Evolutionary conservation across 2,329 filamentous ascomycete species (phyloP).

Genomic region (Pseudocercospora eumusae): DNA sequence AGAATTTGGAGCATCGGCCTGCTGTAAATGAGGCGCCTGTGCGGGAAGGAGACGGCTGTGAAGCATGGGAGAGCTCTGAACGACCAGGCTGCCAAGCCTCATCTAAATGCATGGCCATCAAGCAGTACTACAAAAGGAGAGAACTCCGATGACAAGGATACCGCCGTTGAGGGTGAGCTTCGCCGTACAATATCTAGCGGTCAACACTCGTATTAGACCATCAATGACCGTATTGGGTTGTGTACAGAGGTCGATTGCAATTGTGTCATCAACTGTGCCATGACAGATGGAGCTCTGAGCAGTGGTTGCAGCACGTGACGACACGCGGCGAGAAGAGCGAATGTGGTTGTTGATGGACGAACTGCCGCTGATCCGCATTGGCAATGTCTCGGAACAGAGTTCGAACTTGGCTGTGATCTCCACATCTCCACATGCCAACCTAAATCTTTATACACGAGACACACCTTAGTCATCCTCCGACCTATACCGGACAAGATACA

Average conservation of each 20-base stretch:
- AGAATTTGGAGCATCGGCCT: no score
- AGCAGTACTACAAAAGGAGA: neutral
- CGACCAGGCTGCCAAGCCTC: neutral
- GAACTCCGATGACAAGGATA: neutral
- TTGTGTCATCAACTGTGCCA: neutral
- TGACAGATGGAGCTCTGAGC: neutral
- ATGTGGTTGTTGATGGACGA: neutral
- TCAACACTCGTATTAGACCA: slow-evolving; percentile 48
- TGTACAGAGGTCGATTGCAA: neutral
- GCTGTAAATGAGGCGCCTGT: no score
- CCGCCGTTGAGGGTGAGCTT: neutral
- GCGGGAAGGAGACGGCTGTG: neutral
- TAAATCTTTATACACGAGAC: no score
- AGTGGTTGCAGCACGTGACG: neutral
- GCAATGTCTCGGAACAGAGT: neutral
- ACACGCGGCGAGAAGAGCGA: slow-evolving; percentile 1
- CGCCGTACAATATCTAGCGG: no score
- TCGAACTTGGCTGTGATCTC: neutral
- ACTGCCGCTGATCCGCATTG: slow-evolving; percentile 7
- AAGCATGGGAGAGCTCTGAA: neutral
- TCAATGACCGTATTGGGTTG: slow-evolving; percentile 36
- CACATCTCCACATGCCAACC: neutral
- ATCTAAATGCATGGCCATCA: neutral
- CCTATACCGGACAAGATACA: no score
- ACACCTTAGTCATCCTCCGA: no score